phyloP scores from a whole-genome alignment of 208 protist species.

The Leishmania braziliensis region DNA sequence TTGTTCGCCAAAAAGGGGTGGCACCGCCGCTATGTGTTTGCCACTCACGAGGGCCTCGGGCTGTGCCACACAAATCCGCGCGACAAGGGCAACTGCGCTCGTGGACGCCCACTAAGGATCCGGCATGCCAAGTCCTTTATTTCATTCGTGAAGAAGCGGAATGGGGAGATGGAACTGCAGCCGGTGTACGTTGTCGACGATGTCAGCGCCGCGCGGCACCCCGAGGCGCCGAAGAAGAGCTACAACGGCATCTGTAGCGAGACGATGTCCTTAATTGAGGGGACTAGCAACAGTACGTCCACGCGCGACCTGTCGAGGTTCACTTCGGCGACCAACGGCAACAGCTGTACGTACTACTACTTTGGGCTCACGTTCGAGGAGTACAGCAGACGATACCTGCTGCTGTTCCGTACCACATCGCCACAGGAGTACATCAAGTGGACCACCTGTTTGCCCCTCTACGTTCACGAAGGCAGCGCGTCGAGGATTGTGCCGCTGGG shows the following conservation, averaged over 20 bases:
- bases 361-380: conserved; percentile 64
- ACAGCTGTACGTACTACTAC: conserved; percentile 44
- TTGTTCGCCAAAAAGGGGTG: conserved; percentile 50
- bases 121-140: conserved; percentile 40
- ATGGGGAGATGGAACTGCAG: conserved; percentile 29
- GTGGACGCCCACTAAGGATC: conserved; percentile 2
- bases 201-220: conserved; percentile 45
- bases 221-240: conserved; percentile 33
- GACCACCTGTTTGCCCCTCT: conserved; percentile 45
- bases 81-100: conserved; percentile 11
- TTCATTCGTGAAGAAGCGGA: conserved; percentile 31
- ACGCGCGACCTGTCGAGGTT: background rate
- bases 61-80: conserved; percentile 41
- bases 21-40: conserved; percentile 50
- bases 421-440: conserved; percentile 47
- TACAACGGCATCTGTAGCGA: conserved; percentile 42
- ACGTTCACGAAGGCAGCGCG: conserved; percentile 50
- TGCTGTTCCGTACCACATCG: conserved; percentile 50
- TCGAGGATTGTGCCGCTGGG: conserved; percentile 45
- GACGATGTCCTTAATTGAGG: conserved; percentile 5
- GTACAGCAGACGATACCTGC: conserved; percentile 41
- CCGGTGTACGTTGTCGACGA: conserved; percentile 63
- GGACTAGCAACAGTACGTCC: background rate
- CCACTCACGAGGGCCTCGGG: conserved; percentile 49
- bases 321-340: background rate